Evolutionary conservation across 129 eudicot genomes (phyloP).

Genomic region (Arctium lappa): DNA sequence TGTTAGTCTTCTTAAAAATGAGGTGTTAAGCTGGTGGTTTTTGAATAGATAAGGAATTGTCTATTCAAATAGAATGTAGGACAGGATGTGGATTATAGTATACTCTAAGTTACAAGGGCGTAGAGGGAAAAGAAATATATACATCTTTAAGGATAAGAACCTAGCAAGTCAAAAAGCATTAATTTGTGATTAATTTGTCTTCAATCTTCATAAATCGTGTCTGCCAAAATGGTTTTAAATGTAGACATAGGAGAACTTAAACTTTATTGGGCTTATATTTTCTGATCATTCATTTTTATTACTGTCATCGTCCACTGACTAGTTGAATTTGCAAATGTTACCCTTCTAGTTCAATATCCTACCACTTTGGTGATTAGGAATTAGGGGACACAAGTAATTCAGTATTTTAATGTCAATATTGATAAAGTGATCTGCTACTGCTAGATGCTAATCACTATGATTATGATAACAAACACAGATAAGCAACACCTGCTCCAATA

Average conservation of each 20-base stretch:
- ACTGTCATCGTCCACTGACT: background rate
- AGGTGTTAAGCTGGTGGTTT: background rate
- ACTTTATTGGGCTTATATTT: background rate
- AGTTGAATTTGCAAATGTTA: background rate
- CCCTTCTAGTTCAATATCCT: background rate
- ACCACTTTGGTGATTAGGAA: background rate
- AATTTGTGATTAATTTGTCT: background rate
- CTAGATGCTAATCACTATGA: background rate
- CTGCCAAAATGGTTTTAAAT: background rate
- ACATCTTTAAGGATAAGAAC: background rate
- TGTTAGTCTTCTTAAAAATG: background rate
- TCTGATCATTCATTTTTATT: background rate
- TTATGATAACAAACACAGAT: background rate
- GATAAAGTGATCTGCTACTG: background rate
- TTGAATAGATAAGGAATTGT: background rate
- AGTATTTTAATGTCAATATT: background rate
- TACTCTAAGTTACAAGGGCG: background rate
- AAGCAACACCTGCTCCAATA: background rate
- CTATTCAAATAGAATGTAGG: background rate
- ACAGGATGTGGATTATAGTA: background rate
- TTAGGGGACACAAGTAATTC: background rate
- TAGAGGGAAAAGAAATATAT: background rate
- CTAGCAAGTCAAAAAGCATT: background rate
- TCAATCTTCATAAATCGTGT: background rate
- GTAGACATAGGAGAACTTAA: background rate